Conservation (phyloP, 495 filamentous ascomycete species). For the Articulospora tetracladia region DNA sequence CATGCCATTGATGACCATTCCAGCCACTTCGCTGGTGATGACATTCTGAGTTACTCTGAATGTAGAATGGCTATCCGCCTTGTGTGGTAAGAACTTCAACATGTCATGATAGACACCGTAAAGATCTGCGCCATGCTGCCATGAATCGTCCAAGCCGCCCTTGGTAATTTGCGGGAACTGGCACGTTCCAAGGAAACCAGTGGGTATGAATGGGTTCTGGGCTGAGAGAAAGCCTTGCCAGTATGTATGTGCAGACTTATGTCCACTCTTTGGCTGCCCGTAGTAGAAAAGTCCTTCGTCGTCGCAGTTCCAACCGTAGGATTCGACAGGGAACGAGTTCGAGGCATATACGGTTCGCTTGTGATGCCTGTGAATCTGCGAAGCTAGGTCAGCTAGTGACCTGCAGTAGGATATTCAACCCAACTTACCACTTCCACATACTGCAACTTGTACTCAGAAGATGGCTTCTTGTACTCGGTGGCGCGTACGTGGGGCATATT, state of each 20-base stretch:
- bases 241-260: constrained; percentile 36
- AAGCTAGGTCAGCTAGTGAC: neutral
- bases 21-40: constrained; percentile 68
- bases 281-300: constrained; percentile 59
- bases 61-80: constrained; percentile 35
- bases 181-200: constrained; percentile 59
- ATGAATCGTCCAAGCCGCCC: constrained; percentile 59
- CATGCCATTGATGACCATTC: constrained; percentile 61
- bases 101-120: constrained; percentile 59
- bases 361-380: constrained; percentile 66
- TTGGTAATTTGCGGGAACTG: constrained; percentile 69
- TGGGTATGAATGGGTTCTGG: constrained; percentile 54
- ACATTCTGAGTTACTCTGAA: constrained; percentile 68
- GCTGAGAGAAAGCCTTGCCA: constrained; percentile 53
- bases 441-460: constrained; percentile 46
- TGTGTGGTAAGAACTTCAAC: constrained; percentile 52
- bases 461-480: constrained; percentile 48
- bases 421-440: constrained; percentile 61
- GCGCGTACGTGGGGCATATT: constrained; percentile 71
- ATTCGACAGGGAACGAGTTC: constrained; percentile 64
- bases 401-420: constrained; percentile 5
- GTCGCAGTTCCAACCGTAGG: constrained; percentile 61
- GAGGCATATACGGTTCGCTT: constrained; percentile 67
- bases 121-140: constrained; percentile 61
- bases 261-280: constrained; percentile 39